Evolutionary conservation across 129 eudicot genomes (phyloP), one percentile per base, ranked within the genome.

Genomic region (Tagetes erecta): DNA sequence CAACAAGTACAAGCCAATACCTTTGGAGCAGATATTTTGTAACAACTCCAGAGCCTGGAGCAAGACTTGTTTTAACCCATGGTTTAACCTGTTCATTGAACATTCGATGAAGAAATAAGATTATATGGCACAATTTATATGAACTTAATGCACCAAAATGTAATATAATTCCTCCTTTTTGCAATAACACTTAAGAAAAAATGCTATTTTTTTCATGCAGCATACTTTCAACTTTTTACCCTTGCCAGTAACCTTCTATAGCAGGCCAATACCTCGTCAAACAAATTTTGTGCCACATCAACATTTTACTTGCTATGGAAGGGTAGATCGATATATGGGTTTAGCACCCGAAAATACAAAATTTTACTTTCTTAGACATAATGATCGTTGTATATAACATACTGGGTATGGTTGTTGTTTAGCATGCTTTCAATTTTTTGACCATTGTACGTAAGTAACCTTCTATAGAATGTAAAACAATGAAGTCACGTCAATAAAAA

Each of bases 21-120:
- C 97, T 92, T 77, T 92, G 71, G 50, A 78, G 87, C 63, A 92
- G 71, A 76, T 92, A 92, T 73, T 92, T 92, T 45, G 92, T 92
- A 76, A 92, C 97, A 73, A 92, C 97, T 68, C 97, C 96, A 76
- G 96, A 92, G 40, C 97, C 97, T 14, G 97, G 97, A 52, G 97
- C 97, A 77, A 92, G 93, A 75, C 96, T 92, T 64, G 97, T 92
- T 80, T 92, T 92, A 37, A 92, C 79, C 97, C 97, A 92, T 68
- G 97, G 97, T 78, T 91, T 91, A 68, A 91, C 96, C 97, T 91
- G 87, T 56, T 58, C 56, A 69, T 74, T 64, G 34, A 72, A 33
- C 70, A 73, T 52, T 35, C 49, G 42, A 35, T 67, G 47, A 53
- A 62, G 35, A 38, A 70, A 79, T 63, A 4, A 51, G 64, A 70